phyloP scores from a whole-genome alignment of 2,329 filamentous ascomycete genomes.

The Pseudocercospora vitis region DNA sequence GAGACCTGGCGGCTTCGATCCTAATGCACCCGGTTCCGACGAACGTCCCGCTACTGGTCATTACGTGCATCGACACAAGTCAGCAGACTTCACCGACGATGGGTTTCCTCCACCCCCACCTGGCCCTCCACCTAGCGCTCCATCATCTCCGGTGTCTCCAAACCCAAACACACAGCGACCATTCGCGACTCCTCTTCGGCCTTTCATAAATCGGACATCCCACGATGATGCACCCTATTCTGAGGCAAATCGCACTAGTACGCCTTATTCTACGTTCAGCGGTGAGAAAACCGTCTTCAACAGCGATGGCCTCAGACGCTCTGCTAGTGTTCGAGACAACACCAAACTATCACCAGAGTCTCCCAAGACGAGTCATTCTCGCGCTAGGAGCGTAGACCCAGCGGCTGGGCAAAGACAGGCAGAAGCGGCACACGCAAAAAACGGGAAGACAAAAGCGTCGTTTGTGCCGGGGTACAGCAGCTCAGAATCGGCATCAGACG shows the following conservation, averaged over 20 bases:
- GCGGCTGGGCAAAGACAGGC: constrained; percentile 17
- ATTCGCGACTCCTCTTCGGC: constrained; percentile 39
- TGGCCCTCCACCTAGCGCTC: constrained; percentile 42
- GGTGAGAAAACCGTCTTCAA: constrained; percentile 60
- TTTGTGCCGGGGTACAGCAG: constrained; percentile 14
- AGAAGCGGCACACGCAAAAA: constrained; percentile 5
- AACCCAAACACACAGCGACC: constrained; percentile 41
- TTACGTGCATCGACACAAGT: constrained; percentile 33
- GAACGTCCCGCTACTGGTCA: constrained; percentile 53
- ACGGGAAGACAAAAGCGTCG: background rate
- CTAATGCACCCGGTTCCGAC: constrained; percentile 58
- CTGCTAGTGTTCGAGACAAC: constrained; percentile 53
- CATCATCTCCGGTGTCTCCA: constrained; percentile 33
- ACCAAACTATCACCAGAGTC: constrained; percentile 31
- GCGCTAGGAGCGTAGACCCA: constrained; percentile 22
- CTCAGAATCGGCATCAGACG: constrained; percentile 10
- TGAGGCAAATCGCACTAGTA: constrained; percentile 52
- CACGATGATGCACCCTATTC: constrained; percentile 44
- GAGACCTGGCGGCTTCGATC: constrained; percentile 57
- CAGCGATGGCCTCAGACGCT: constrained; percentile 52
- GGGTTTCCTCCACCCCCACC: constrained; percentile 38
- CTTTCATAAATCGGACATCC: constrained; percentile 35
- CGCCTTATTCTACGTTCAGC: constrained; percentile 54
- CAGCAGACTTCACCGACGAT: constrained; percentile 32
- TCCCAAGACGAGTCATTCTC: constrained; percentile 32